A percentile compares a stretch with the other conserved stretches of the same genome.
These are phyloP conservation scores for Hibiscus syriacus DNA, from an alignment of 345 rosid genomes.

Conservation along the genomic window DNA sequence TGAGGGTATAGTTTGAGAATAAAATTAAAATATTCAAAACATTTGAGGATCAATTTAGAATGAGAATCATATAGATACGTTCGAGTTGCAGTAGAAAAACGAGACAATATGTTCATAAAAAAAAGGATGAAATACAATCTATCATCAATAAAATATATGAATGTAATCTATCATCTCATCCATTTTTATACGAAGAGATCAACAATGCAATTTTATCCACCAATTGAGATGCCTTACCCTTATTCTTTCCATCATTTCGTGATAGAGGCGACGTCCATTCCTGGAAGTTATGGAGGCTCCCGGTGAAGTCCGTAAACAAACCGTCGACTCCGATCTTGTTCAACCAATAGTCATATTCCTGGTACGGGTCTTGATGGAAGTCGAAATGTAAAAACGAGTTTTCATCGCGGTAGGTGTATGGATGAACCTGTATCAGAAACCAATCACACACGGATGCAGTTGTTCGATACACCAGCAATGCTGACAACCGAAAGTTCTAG, in stretches of 20 bases:
- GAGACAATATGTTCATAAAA: no score
- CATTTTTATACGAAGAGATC: conserved; percentile 29
- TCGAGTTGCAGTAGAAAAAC: no score
- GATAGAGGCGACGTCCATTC: conserved; percentile 47
- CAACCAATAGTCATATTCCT: conserved; percentile 76
- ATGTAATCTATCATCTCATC: background rate
- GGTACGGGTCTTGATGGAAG: conserved; percentile 66
- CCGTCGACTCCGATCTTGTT: conserved; percentile 77
- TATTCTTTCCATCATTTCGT: conserved; percentile 4
- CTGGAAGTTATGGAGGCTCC: conserved; percentile 65
- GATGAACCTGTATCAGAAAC: conserved; percentile 57
- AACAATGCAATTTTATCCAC: conserved; percentile 37
- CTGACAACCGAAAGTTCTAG: background rate
- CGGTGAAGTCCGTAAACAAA: conserved; percentile 87
- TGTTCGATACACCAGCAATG: background rate
- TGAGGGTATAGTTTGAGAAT: no score
- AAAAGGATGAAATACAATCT: no score
- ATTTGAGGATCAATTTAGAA: no score
- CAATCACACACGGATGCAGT: background rate
- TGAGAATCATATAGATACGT: no score
- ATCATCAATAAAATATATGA: background rate
- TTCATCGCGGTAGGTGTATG: conserved; percentile 83
- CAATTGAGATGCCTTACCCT: conserved; percentile 22
- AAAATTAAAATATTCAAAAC: no score
- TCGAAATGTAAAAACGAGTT: conserved; percentile 45